A percentile compares a stretch with the other conserved stretches of the same genome.
These are phyloP conservation scores for Hemisphaericaspora xylanilytica DNA, from an alignment of 1,139 yeast genomes.

Conservation along the genomic window DNA sequence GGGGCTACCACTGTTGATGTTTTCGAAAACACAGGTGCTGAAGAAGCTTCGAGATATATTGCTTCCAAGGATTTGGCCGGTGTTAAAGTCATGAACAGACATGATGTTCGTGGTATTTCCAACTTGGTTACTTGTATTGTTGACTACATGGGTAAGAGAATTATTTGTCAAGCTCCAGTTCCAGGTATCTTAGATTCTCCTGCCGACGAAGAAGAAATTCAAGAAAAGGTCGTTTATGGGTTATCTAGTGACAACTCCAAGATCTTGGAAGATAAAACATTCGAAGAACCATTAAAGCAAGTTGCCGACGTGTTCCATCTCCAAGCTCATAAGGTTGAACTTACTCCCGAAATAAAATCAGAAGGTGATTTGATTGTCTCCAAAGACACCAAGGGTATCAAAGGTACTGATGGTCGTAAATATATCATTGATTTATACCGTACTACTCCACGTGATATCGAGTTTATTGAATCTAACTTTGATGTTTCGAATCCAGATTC, in stretches of 20 bases:
- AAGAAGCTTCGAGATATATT: slow-evolving; percentile 82
- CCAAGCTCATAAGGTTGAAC: slow-evolving; percentile 59
- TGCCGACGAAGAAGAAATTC: slow-evolving; percentile 25
- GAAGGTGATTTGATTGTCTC: slow-evolving; percentile 60
- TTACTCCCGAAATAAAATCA: slow-evolving; percentile 31
- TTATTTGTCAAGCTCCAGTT: slow-evolving; percentile 92
- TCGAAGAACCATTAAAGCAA: slow-evolving; percentile 53
- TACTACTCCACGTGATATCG: slow-evolving; percentile 80
- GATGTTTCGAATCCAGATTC: slow-evolving; percentile 39
- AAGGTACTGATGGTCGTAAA: slow-evolving; percentile 81
- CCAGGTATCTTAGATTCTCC: slow-evolving; percentile 82
- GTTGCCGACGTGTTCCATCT: slow-evolving; percentile 77
- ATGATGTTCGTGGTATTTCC: slow-evolving; percentile 63
- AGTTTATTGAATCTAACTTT: slow-evolving; percentile 60
- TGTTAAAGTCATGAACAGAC: slow-evolving; percentile 63
- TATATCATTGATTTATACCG: slow-evolving; percentile 84
- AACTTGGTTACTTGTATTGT: slow-evolving; percentile 79
- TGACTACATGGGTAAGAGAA: slow-evolving; percentile 85
- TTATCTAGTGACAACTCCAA: slow-evolving; percentile 58
- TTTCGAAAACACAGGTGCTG: slow-evolving; percentile 69
- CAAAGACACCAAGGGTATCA: slow-evolving; percentile 78
- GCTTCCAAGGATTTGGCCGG: slow-evolving; percentile 77
- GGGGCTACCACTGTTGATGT: slow-evolving; percentile 73
- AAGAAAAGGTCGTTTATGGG: slow-evolving; percentile 70
- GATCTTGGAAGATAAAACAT: slow-evolving; percentile 48